These are phyloP conservation scores for Penicillium sp. DNA, from an alignment of 2,329 filamentous ascomycete species.

Conservation along the genomic window DNA sequence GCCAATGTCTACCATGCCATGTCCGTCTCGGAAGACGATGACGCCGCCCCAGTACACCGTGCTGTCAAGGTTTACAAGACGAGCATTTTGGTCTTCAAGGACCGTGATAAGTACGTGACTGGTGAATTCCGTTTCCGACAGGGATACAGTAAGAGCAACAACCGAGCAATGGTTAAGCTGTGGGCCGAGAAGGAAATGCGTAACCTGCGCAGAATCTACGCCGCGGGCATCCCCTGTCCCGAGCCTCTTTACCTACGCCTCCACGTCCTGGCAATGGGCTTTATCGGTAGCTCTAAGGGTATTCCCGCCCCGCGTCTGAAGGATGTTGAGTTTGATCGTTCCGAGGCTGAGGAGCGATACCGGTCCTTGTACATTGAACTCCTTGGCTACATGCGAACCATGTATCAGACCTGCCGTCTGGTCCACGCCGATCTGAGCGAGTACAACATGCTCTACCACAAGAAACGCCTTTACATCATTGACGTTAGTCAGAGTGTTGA, in stretches of 20 bases:
- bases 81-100: slow-evolving; percentile 95
- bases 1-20: slow-evolving; percentile 97
- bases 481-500: slow-evolving; percentile 98
- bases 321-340: slow-evolving; percentile 75
- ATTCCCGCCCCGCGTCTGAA: slow-evolving; percentile 86
- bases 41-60: slow-evolving; percentile 64
- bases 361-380: slow-evolving; percentile 78
- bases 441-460: slow-evolving; percentile 94
- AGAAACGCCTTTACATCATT: slow-evolving; percentile 84
- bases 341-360: slow-evolving; percentile 75
- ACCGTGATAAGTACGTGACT: slow-evolving; percentile 92
- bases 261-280: slow-evolving; percentile 95
- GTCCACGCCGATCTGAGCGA: slow-evolving; percentile 97
- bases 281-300: slow-evolving; percentile 84
- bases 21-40: slow-evolving; percentile 60
- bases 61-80: slow-evolving; percentile 99
- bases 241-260: slow-evolving; percentile 86
- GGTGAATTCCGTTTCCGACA: slow-evolving; percentile 91
- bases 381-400: slow-evolving; percentile 83
- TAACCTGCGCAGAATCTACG: slow-evolving; percentile 82
- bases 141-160: slow-evolving; percentile 93
- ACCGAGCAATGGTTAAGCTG: slow-evolving; percentile 94
- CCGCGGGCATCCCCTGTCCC: slow-evolving; percentile 85
- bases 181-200: slow-evolving; percentile 99
- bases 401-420: slow-evolving; percentile 90